Conservation (phyloP, 352 stramenopile species). For the Peronospora belbahrii region DNA sequence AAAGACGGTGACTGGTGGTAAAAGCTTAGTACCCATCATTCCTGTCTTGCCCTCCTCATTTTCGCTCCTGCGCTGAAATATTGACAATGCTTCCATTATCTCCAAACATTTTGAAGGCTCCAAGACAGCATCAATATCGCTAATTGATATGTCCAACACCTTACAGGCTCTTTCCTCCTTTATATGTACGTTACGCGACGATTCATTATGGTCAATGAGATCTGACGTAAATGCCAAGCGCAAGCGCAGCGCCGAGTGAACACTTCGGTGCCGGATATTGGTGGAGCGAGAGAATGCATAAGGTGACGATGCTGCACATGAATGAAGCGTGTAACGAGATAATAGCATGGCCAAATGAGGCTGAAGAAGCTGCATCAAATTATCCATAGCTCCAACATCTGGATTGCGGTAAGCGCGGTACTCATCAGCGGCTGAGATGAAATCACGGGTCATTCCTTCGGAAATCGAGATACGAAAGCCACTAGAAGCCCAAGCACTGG, state of each 20-base stretch:
- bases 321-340: conserved; percentile 30
- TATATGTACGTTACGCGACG: background rate
- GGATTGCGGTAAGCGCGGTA: conserved; percentile 37
- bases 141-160: conserved; percentile 33
- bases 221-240: conserved; percentile 20
- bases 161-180: conserved; percentile 17
- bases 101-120: conserved; percentile 22
- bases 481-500: conserved; percentile 21
- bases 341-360: conserved; percentile 35
- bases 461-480: conserved; percentile 15
- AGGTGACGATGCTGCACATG: conserved; percentile 26
- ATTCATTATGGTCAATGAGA: conserved; percentile 4
- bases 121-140: conserved; percentile 18
- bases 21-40: background rate
- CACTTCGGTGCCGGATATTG: conserved; percentile 39
- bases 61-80: conserved; percentile 9
- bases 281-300: conserved; percentile 8
- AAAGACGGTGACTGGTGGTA: background rate
- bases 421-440: conserved; percentile 20
- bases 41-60: background rate
- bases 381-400: conserved; percentile 30
- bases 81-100: conserved; percentile 19
- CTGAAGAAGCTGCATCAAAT: conserved; percentile 36
- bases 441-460: conserved; percentile 13
- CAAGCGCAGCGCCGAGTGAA: conserved; percentile 58